phyloP scores from a whole-genome alignment of 371 early-diverging fungal species.

The Mucor indicus region DNA sequence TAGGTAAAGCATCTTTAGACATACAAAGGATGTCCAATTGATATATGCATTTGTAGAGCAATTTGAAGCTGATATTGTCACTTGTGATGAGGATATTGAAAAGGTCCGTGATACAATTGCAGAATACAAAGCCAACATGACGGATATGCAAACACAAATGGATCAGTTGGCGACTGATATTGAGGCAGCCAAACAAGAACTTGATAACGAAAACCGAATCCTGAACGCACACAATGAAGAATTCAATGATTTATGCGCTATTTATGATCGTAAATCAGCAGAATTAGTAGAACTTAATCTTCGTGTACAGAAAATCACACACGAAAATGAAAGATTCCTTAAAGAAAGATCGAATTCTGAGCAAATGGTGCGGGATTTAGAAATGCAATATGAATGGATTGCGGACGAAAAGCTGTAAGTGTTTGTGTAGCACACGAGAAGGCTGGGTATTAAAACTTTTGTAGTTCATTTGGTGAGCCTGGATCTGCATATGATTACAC shows the following conservation, averaged over 20 bases:
- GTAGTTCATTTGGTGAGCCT: constrained; percentile 72
- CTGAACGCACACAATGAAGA: constrained; percentile 42
- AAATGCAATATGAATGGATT: constrained; percentile 83
- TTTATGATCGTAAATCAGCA: constrained; percentile 61
- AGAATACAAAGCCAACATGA: constrained; percentile 44
- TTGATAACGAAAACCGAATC: constrained; percentile 24
- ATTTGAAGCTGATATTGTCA: constrained; percentile 61
- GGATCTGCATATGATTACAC: constrained; percentile 82
- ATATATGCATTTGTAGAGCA: constrained; percentile 41
- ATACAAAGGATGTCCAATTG: background rate
- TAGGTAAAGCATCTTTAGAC: constrained; percentile 33
- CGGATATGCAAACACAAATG: constrained; percentile 24
- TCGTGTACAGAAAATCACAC: constrained; percentile 67
- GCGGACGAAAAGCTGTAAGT: constrained; percentile 78
- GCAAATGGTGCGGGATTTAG: constrained; percentile 50
- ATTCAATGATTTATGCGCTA: constrained; percentile 55
- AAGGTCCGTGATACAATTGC: constrained; percentile 48
- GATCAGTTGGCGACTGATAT: constrained; percentile 4
- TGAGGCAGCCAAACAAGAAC: constrained; percentile 4
- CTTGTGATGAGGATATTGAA: constrained; percentile 51
- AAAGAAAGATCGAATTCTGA: constrained; percentile 61
- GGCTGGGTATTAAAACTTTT: background rate
- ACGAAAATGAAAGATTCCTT: constrained; percentile 69
- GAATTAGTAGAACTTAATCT: constrained; percentile 61
- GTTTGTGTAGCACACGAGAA: background rate